Conservation (phyloP, 495 filamentous ascomycete species). For the Penicillium maclennaniae region DNA sequence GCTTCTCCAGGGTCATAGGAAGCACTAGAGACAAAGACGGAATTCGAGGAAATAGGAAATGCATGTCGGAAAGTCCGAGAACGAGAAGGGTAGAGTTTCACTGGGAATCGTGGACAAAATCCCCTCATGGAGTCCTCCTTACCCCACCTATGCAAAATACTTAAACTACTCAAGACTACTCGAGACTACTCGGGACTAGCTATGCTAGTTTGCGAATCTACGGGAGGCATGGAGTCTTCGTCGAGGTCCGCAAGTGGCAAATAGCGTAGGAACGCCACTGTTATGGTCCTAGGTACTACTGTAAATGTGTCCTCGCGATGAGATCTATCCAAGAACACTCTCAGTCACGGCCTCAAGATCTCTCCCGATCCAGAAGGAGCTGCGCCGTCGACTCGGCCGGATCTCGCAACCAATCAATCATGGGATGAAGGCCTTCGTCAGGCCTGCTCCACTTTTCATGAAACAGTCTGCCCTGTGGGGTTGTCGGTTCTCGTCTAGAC, state of each 20-base stretch:
- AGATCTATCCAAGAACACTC: neutral
- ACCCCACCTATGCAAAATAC: too few species aligned
- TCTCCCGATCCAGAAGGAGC: conserved; percentile 9
- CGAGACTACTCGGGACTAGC: too few species aligned
- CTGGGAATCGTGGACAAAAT: neutral
- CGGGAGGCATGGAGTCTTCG: too few species aligned
- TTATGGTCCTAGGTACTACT: conserved; percentile 1
- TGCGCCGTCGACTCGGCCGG: conserved; percentile 17
- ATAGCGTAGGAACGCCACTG: conserved; percentile 19
- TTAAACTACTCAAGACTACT: neutral
- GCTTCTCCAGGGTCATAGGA: neutral
- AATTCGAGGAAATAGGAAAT: neutral
- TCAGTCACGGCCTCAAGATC: neutral
- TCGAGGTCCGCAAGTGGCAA: conserved; percentile 9
- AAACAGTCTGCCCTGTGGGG: conserved; percentile 14
- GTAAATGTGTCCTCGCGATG: neutral
- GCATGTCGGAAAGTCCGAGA: conserved; percentile 18
- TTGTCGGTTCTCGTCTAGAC: neutral
- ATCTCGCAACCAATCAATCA: conserved; percentile 12
- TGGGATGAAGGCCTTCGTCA: conserved; percentile 3
- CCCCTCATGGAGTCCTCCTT: conserved; percentile 1
- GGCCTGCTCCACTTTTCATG: conserved; percentile 8
- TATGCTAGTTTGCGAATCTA: too few species aligned
- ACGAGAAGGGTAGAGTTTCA: conserved; percentile 15
- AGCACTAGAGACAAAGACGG: neutral